Percentiles rank a stretch among this genome's conserved stretches.
Evolutionary conservation across 306 rosid genomes (phyloP).

Genomic region (Astragalus glycyphyllos): DNA sequence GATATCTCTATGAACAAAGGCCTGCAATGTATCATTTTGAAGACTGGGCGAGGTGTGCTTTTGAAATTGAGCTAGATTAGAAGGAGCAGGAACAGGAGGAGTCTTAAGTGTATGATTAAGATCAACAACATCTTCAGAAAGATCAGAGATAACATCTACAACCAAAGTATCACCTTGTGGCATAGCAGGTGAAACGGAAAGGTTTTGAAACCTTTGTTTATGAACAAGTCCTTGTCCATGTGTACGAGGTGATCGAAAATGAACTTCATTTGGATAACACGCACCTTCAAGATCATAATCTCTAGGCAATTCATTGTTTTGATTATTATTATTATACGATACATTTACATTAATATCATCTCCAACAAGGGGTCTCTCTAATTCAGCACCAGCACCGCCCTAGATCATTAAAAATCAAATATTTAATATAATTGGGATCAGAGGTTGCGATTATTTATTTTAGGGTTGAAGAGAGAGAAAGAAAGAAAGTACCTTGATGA

Average conservation of each 20-base stretch:
- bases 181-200: constrained; percentile 49
- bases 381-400: constrained; percentile 59
- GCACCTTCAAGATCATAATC: constrained; percentile 94
- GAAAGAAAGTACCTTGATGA: constrained; percentile 55
- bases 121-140: constrained; percentile 54
- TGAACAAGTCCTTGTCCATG: constrained; percentile 68
- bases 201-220: constrained; percentile 67
- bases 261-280: constrained; percentile 60
- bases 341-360: constrained; percentile 31
- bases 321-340: constrained; percentile 46
- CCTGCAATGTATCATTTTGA: constrained; percentile 53
- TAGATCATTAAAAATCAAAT: constrained; percentile 30
- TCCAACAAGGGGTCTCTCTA: constrained; percentile 84
- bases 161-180: constrained; percentile 54
- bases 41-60: constrained; percentile 46
- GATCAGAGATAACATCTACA: constrained; percentile 61
- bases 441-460: background rate
- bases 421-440: constrained; percentile 25
- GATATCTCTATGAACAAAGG: constrained; percentile 45
- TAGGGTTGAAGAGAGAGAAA: constrained; percentile 3
- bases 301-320: constrained; percentile 58
- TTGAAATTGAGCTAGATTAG: constrained; percentile 53
- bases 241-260: constrained; percentile 62
- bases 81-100: constrained; percentile 42
- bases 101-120: constrained; percentile 72